Base-by-base conservation (phyloP, 2,329 filamentous ascomycete species). In the Talaromyces albobiverticillius region DNA sequence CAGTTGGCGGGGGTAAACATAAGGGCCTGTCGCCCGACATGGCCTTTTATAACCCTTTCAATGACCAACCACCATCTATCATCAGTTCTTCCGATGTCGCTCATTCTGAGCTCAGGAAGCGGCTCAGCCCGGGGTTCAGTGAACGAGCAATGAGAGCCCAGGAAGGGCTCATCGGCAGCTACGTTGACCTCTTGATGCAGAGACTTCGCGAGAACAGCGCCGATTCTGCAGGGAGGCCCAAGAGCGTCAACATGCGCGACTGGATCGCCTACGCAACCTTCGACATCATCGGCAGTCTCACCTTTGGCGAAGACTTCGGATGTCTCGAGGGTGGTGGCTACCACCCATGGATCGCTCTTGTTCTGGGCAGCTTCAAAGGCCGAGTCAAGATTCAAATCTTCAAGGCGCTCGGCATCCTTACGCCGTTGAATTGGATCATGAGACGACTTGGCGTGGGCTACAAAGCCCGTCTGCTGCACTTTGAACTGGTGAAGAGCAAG, bases 331-430 rank as follows among this genome's bases (percentile, higher is more conserved):
- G 25, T 9, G 9, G 25, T 9, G 25, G 25, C 25, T 29, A 29
- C 25, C 25, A 29, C 25, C 25, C 25, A 29, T 29, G 22, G 22
- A 26, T 26, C 16, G 23, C 41, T 14, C 40, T 42, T n/a, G 23
- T 42, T 25, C 20, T 42, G 40, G 40, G 40, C n/a, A 42, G 40
- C 14, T 42, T 42, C 14, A 42, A 42, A 42, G 40, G 40, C 23
- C 40, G 40, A 42, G 40, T 42, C 18, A 42, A 42, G 40, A 42
- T 42, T n/a, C 40, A 42, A 23, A 42, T 42, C 14, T 42, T 42
- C 40, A 42, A 42, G 40, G 40, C 40, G 7, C 40, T 42, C 23
- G 40, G 40, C 9, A 42, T 42, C 40, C 40, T 42, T 13, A 42
- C 6, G 23, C 40, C 40, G 10, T 13, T 23, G 11, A 42, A 42